phyloP scores from a whole-genome alignment of 805 yeast species.

The Starmerella sp. region DNA sequence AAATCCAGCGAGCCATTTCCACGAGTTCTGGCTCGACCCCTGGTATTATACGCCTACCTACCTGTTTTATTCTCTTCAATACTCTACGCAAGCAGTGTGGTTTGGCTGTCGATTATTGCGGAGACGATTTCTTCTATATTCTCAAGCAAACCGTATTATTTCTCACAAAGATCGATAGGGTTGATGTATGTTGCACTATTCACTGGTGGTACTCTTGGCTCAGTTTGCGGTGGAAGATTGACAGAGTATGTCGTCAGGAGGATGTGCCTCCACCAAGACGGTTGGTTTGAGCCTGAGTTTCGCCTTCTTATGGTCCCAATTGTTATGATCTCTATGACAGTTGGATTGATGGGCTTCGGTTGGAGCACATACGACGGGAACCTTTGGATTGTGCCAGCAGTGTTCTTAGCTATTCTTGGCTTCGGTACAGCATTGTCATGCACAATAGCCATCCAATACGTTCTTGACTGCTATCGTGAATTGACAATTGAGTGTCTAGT shows the following conservation, averaged over 20 bases:
- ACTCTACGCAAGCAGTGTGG: not conserved
- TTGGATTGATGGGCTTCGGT: not conserved
- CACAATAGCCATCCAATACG: not conserved
- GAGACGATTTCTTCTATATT: not conserved
- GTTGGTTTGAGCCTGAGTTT: conserved; percentile 3
- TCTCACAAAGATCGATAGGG: not conserved
- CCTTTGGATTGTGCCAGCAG: not conserved
- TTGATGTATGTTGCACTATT: not conserved
- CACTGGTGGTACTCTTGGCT: not conserved
- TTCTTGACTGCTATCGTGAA: not conserved
- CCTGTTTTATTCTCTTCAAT: not conserved
- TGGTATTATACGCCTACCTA: not conserved
- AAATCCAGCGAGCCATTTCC: not conserved
- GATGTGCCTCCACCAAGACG: not conserved
- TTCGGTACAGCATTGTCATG: not conserved
- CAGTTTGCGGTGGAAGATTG: not conserved
- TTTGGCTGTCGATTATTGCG: conserved; percentile 1
- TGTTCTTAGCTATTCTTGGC: not conserved
- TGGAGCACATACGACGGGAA: not conserved
- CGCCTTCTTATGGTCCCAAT: not conserved
- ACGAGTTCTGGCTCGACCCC: not conserved
- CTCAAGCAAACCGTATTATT: not conserved
- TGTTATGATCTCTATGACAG: not conserved
- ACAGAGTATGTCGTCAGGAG: not conserved
- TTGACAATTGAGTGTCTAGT: not conserved